Evolutionary conservation across 2,329 filamentous ascomycete species (phyloP).

Genomic region (Meredithiella fracta): DNA sequence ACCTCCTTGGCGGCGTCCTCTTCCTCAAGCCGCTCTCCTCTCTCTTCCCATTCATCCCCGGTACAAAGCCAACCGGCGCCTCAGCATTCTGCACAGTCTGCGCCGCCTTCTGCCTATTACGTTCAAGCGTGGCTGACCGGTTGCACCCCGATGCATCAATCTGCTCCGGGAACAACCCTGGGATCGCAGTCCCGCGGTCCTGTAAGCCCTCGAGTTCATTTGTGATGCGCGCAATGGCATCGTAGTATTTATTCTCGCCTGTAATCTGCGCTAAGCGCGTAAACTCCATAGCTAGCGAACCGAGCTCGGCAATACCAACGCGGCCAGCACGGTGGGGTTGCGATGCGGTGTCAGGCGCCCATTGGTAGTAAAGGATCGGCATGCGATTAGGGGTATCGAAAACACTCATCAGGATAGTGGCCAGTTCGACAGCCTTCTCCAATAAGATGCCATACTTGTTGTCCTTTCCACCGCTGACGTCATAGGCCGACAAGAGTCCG

Average conservation of each 20-base stretch:
- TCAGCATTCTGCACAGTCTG: not conserved
- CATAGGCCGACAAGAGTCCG: conserved; percentile 70
- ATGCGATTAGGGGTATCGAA: conserved; percentile 92
- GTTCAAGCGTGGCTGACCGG: conserved; percentile 26
- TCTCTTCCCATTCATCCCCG: not conserved
- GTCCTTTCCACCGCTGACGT: conserved; percentile 50
- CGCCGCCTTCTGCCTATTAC: conserved; percentile 11
- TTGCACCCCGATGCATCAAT: conserved; percentile 72
- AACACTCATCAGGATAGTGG: conserved; percentile 61
- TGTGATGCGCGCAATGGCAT: conserved; percentile 74
- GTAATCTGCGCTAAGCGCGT: conserved; percentile 78
- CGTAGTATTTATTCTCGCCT: conserved; percentile 67
- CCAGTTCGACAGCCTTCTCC: conserved; percentile 63
- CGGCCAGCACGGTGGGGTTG: conserved; percentile 45
- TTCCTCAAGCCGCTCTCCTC: not conserved
- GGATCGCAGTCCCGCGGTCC: conserved; percentile 47
- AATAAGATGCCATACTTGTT: conserved; percentile 49
- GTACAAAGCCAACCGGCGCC: conserved; percentile 3
- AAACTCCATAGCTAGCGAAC: conserved; percentile 73
- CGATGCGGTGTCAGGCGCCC: conserved; percentile 49
- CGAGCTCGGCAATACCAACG: conserved; percentile 54
- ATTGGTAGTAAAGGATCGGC: conserved; percentile 67
- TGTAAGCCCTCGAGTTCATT: conserved; percentile 63
- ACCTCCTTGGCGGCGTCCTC: not conserved
- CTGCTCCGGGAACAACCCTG: conserved; percentile 62